Percentiles rank a stretch among this genome's conserved stretches.
Conservation (phyloP, 768 basidiomycete genomes). For the Gautieria morchelliformis region DNA sequence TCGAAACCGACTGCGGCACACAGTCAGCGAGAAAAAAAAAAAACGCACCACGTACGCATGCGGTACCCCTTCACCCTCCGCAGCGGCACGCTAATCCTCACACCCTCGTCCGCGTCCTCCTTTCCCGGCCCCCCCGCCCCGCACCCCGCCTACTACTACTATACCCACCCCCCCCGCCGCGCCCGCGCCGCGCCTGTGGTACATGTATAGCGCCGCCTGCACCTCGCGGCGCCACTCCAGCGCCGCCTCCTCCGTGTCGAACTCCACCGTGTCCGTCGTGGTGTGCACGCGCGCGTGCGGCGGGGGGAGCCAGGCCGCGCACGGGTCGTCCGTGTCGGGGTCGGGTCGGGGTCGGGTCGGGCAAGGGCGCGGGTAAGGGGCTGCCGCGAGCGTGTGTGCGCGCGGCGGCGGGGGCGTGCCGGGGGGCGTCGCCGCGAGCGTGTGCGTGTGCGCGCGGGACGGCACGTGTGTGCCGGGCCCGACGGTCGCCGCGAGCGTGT, state of each 20-base stretch:
- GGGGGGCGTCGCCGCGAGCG: too few relatives aligned
- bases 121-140: too few relatives aligned
- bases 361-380: too few relatives aligned
- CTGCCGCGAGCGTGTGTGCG: too few relatives aligned
- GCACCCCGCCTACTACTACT: constrained; percentile 11
- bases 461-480: too few relatives aligned
- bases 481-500: too few relatives aligned
- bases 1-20: too few relatives aligned
- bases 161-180: constrained; percentile 14
- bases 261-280: constrained; percentile 29
- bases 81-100: constrained; percentile 39
- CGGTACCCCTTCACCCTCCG: constrained; percentile 23
- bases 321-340: not conserved
- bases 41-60: constrained; percentile 6
- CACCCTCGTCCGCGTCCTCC: constrained; percentile 22
- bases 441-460: too few relatives aligned
- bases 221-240: constrained; percentile 42
- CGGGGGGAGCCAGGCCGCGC: too few relatives aligned
- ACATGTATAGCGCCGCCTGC: constrained; percentile 30
- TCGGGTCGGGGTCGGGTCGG: not conserved
- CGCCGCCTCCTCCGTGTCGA: constrained; percentile 50
- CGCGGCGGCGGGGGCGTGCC: too few relatives aligned
- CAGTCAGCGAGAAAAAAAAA: not conserved
- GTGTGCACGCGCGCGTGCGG: constrained; percentile 10
- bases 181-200: constrained; percentile 24